These are phyloP conservation scores for Rhynchospora tenuis DNA, from an alignment of 176 grass and related monocot species.

Conservation along the genomic window DNA sequence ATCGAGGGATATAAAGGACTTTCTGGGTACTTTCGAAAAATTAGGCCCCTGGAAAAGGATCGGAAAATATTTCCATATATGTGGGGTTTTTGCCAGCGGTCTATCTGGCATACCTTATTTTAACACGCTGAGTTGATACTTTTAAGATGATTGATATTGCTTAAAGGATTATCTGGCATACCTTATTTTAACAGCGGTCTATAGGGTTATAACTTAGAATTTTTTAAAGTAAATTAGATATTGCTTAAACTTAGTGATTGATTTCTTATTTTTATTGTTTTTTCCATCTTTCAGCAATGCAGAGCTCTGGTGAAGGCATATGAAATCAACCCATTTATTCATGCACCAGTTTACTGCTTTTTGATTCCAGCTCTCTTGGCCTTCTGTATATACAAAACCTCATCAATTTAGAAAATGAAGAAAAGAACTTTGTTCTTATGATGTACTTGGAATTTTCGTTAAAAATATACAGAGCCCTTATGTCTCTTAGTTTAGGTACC, in stretches of 20 bases:
- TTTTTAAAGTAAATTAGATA: not conserved
- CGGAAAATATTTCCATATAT: too few relatives aligned
- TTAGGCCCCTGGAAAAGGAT: too few relatives aligned
- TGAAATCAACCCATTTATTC: conserved; percentile 74
- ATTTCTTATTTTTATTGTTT: not conserved
- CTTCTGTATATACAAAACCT: conserved; percentile 64
- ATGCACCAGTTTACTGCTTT: conserved; percentile 66
- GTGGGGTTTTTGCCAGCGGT: too few relatives aligned
- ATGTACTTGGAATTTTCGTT: not conserved
- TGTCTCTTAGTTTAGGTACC: not conserved
- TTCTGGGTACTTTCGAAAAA: too few relatives aligned
- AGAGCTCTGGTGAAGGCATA: conserved; percentile 85
- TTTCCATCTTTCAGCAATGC: conserved; percentile 49
- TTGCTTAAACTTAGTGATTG: not conserved
- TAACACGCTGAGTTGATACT: too few relatives aligned
- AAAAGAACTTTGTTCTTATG: not conserved
- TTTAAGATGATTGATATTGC: too few relatives aligned
- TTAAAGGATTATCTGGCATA: too few relatives aligned
- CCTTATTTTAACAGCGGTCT: not conserved
- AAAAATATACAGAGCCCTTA: not conserved
- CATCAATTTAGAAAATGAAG: conserved; percentile 34
- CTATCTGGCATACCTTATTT: too few relatives aligned
- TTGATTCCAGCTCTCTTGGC: conserved; percentile 54
- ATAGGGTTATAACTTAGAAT: not conserved
- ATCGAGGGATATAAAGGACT: too few relatives aligned